Conservation (phyloP, 768 basidiomycete genomes). For the Cystobasidium ongulense region DNA sequence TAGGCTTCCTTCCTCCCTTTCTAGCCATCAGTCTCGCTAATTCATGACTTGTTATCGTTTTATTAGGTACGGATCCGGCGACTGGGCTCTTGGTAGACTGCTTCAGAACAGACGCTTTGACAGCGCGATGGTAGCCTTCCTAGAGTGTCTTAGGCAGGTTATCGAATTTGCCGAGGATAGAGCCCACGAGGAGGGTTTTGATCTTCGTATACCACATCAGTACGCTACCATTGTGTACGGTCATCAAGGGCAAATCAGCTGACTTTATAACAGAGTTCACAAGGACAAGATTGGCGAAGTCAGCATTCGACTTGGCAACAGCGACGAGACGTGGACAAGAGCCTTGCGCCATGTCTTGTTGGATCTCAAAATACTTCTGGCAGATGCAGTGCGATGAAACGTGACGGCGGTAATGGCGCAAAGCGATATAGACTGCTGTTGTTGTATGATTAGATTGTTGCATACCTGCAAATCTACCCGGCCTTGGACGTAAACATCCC, state of each 20-base stretch:
- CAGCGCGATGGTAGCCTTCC: conserved; percentile 87
- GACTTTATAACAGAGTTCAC: conserved; percentile 54
- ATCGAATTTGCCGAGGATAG: conserved; percentile 74
- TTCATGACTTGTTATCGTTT: too few relatives aligned
- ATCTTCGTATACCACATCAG: conserved; percentile 70
- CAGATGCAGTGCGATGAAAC: conserved; percentile 4
- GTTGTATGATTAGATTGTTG: background rate
- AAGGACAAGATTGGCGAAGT: conserved; percentile 96
- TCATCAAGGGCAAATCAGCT: background rate
- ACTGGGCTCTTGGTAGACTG: conserved; percentile 74
- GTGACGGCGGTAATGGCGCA: too few relatives aligned
- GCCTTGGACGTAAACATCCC: background rate
- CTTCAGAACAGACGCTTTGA: conserved; percentile 94
- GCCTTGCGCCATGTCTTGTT: conserved; percentile 62
- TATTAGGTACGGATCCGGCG: conserved; percentile 70
- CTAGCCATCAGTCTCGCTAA: too few relatives aligned
- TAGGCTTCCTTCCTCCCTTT: too few relatives aligned
- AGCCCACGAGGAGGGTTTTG: conserved; percentile 54
- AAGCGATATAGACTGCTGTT: too few relatives aligned
- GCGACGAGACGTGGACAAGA: conserved; percentile 92
- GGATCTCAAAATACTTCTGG: conserved; percentile 32
- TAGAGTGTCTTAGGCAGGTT: conserved; percentile 87
- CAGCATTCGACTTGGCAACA: conserved; percentile 83
- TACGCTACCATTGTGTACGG: conserved; percentile 49
- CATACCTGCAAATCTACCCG: background rate